Evolutionary conservation across 2,329 filamentous ascomycete species (phyloP).

Genomic region (Sclerotinia minor): DNA sequence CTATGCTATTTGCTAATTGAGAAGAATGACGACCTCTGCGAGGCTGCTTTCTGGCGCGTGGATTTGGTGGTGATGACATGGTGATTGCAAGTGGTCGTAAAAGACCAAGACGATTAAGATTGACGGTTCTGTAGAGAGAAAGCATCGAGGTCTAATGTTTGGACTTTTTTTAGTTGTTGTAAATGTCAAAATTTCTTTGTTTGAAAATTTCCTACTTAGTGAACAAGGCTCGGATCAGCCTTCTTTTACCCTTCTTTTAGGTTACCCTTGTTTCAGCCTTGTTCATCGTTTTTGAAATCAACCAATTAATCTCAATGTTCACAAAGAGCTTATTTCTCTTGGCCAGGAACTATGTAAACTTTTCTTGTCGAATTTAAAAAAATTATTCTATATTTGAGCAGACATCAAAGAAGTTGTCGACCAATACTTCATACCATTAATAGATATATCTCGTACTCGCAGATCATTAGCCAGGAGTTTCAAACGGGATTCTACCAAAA

Average conservation of each 20-base stretch:
- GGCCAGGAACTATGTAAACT: not conserved
- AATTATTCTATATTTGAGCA: not conserved
- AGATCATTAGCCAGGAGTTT: not conserved
- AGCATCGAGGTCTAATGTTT: not conserved
- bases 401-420: not conserved
- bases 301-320: not conserved
- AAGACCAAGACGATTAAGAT: conserved; percentile 7
- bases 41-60: conserved; percentile 17
- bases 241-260: not conserved
- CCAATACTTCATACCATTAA: not conserved
- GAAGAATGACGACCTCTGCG: conserved; percentile 13
- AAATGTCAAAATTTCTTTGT: conserved; percentile 6
- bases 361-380: not conserved
- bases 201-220: not conserved
- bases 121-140: conserved; percentile 6
- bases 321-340: not conserved
- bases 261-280: conserved; percentile 6
- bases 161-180: not conserved
- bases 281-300: not conserved
- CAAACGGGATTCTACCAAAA: not conserved
- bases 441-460: not conserved
- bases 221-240: conserved; percentile 6
- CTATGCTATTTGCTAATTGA: conserved; percentile 11
- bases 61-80: conserved; percentile 13
- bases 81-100: conserved; percentile 4